Evolutionary conservation across 495 filamentous ascomycete genomes (phyloP).

Genomic region (Podospora anserina): DNA sequence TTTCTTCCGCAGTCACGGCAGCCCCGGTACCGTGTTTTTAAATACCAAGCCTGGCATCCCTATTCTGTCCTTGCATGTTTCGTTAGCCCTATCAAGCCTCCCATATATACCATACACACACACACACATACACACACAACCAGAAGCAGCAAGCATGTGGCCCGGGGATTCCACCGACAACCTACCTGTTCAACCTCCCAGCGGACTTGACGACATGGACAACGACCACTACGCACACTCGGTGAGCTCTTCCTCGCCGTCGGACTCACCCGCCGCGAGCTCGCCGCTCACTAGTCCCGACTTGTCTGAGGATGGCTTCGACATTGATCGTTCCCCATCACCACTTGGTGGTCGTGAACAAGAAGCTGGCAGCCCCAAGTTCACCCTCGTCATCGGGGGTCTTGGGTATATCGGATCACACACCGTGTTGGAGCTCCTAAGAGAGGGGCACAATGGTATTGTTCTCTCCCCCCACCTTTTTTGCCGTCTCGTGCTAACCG

Average conservation of each 20-base stretch:
- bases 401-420: slow-evolving; percentile 66
- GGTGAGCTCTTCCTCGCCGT: slow-evolving; percentile 17
- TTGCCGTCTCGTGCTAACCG: neutral
- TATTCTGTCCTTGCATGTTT: neutral
- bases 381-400: slow-evolving; percentile 62
- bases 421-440: slow-evolving; percentile 60
- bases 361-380: slow-evolving; percentile 14
- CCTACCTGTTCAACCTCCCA: neutral
- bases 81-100: slow-evolving; percentile 1
- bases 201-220: neutral
- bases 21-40: neutral
- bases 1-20: neutral
- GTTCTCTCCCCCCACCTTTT: neutral
- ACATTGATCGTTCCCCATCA: slow-evolving; percentile 16
- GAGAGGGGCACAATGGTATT: slow-evolving; percentile 54
- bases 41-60: slow-evolving; percentile 5
- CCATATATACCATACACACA: neutral
- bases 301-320: slow-evolving; percentile 25
- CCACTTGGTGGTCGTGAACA: neutral
- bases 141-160: slow-evolving; percentile 1
- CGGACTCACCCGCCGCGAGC: slow-evolving; percentile 2
- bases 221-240: slow-evolving; percentile 14
- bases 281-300: slow-evolving; percentile 28
- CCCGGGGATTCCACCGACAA: slow-evolving; percentile 1
- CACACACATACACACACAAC: too few species aligned